These are phyloP conservation scores for Phyllosticta citrichinensis DNA, from an alignment of 2,329 filamentous ascomycete genomes.

Conservation along the genomic window DNA sequence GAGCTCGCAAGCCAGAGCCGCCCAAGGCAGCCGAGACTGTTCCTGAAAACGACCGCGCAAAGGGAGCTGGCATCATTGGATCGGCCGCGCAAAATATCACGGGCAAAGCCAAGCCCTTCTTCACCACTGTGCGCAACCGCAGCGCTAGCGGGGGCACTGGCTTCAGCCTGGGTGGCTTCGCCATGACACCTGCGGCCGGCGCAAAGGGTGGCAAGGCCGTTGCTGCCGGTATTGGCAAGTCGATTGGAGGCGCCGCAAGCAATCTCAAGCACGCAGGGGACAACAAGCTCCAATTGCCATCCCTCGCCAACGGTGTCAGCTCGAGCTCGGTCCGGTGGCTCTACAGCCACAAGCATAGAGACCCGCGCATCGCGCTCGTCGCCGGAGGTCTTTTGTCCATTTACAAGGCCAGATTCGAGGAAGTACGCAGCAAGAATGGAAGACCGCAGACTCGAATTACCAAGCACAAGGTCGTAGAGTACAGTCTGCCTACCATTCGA, in stretches of 20 bases:
- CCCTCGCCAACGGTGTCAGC: slow-evolving; percentile 42
- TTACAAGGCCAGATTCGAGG: slow-evolving; percentile 48
- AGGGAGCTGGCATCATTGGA: slow-evolving; percentile 6
- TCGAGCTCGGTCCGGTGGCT: slow-evolving; percentile 57
- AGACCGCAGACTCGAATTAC: slow-evolving; percentile 34
- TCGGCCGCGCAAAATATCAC: slow-evolving; percentile 32
- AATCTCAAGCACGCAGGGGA: slow-evolving; percentile 66
- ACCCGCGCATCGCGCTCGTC: slow-evolving; percentile 46
- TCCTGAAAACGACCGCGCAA: not conserved
- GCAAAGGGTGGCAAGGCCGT: slow-evolving; percentile 63
- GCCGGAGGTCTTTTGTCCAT: slow-evolving; percentile 57
- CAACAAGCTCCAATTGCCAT: slow-evolving; percentile 61
- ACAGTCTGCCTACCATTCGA: slow-evolving; percentile 53
- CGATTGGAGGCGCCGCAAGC: slow-evolving; percentile 55
- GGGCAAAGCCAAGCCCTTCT: slow-evolving; percentile 31
- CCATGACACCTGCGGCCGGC: slow-evolving; percentile 31
- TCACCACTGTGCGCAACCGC: slow-evolving; percentile 28
- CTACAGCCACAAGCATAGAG: slow-evolving; percentile 40
- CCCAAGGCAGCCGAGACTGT: slow-evolving; percentile 14
- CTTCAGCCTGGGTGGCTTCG: slow-evolving; percentile 26
- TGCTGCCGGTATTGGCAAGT: slow-evolving; percentile 63
- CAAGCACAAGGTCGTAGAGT: slow-evolving; percentile 54
- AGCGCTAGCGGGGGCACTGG: slow-evolving; percentile 17
- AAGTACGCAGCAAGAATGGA: slow-evolving; percentile 26
- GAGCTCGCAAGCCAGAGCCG: slow-evolving; percentile 22